Evolutionary conservation across 495 filamentous ascomycete species (phyloP).

Genomic region (Penicillium paradoxum): DNA sequence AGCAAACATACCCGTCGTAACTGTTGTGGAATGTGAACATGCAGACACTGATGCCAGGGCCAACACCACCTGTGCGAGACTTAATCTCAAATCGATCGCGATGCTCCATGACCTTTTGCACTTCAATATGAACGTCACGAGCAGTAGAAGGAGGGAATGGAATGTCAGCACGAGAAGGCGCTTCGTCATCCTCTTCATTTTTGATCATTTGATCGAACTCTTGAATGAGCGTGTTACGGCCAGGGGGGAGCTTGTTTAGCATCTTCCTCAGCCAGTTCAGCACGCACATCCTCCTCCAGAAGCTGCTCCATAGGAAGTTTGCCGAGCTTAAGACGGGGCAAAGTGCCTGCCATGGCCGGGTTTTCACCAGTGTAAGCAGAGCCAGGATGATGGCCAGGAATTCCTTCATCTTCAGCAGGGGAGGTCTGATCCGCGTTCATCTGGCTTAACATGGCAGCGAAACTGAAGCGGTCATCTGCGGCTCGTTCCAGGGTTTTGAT

Average conservation of each 20-base stretch:
- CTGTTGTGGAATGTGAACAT: constrained; percentile 99
- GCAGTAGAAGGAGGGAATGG: constrained; percentile 81
- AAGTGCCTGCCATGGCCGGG: constrained; percentile 46
- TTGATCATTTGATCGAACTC: constrained; percentile 86
- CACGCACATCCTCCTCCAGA: constrained; percentile 72
- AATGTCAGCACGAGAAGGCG: constrained; percentile 66
- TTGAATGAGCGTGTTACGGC: constrained; percentile 62
- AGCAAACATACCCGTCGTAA: constrained; percentile 60
- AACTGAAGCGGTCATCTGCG: constrained; percentile 70
- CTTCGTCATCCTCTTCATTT: constrained; percentile 81
- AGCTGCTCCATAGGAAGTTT: constrained; percentile 74
- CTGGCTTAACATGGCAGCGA: constrained; percentile 73
- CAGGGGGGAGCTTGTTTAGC: constrained; percentile 61
- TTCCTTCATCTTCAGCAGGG: constrained; percentile 84
- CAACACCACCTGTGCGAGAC: constrained; percentile 71
- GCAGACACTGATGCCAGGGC: constrained; percentile 74
- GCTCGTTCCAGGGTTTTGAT: constrained; percentile 71
- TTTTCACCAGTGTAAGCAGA: constrained; percentile 69
- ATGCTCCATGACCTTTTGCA: constrained; percentile 90
- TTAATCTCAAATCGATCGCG: constrained; percentile 84
- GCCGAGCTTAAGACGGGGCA: constrained; percentile 66
- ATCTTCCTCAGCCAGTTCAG: constrained; percentile 78
- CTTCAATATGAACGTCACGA: constrained; percentile 86
- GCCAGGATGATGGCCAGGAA: constrained; percentile 84
- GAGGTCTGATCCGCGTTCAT: constrained; percentile 56